Conservation (phyloP, 805 yeast species). For the Clavispora vitiphila region DNA sequence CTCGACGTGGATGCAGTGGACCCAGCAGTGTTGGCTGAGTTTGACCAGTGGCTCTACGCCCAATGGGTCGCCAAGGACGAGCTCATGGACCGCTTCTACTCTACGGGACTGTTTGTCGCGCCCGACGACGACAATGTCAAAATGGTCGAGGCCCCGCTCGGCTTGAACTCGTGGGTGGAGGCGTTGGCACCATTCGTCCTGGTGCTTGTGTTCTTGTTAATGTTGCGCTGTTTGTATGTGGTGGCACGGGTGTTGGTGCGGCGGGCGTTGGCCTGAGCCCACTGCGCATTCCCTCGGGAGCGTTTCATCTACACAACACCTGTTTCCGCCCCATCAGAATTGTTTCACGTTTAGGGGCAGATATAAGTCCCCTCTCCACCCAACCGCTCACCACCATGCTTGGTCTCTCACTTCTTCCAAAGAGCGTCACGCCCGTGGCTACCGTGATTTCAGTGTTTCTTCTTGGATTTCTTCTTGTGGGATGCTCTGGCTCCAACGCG, state of each 20-base stretch:
- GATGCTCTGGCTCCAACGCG: constrained; percentile 41
- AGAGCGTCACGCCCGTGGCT: constrained; percentile 19
- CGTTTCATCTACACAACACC: too few relatives aligned
- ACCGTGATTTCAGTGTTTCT: constrained; percentile 47
- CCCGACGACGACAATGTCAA: constrained; percentile 22
- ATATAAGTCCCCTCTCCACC: too few relatives aligned
- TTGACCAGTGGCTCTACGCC: constrained; percentile 70
- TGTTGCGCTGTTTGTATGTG: not conserved
- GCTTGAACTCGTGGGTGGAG: constrained; percentile 9
- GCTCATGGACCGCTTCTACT: constrained; percentile 57
- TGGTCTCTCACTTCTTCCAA: constrained; percentile 7
- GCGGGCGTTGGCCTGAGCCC: not conserved
- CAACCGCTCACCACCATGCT: constrained; percentile 5
- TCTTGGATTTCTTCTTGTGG: constrained; percentile 50
- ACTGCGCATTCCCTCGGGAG: too few relatives aligned
- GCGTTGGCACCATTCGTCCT: constrained; percentile 8
- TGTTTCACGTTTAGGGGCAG: too few relatives aligned
- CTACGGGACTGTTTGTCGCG: constrained; percentile 46
- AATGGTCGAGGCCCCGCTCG: constrained; percentile 13
- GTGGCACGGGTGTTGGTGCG: not conserved
- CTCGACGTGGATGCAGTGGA: constrained; percentile 41
- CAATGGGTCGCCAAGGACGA: constrained; percentile 79
- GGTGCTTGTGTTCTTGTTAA: constrained; percentile 3
- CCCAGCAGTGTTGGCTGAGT: constrained; percentile 41
- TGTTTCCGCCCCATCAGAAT: too few relatives aligned